Base-by-base conservation (phyloP, 1,139 yeast species). In the Torulaspora pretoriensis region DNA sequence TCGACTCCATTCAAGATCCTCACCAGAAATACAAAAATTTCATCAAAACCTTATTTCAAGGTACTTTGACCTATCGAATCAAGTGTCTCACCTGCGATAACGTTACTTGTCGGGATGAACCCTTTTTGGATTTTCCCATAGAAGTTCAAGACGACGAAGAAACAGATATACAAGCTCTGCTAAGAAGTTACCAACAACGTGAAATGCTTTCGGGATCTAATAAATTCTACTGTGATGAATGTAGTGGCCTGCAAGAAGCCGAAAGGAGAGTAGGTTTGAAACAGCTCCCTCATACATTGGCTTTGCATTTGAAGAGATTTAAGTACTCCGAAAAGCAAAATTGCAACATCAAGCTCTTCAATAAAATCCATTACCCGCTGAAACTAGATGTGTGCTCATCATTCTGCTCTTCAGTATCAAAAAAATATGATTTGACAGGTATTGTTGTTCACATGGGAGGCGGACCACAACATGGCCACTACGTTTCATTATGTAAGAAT, bases 381-480 rank as follows among this genome's bases (percentile, higher is more conserved):
- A 77, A 76, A 40, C 69, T 92, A 46, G 71, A 90, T 26, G 75
- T 90, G 31, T 81, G 83, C 61, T 87, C 88, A 57, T 85, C 94
- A 17, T 80, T 90, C 1, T 80, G 57, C 32, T 30, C 70, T 8
- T 59, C 65, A 16, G 46, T 59, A 10, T 70, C 38, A 50, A 79
- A 77, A 54, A 72, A 83, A 24, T 92, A 89, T 60, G 96, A 89
- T 56, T 69, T 92, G 42, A 83, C 81, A 51, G 89, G 94, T 0
- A 81, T 90, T 35, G 94, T 92, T 17, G 89, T 92, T 16, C 98
- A 92, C 60, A 83, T 92, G 57, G 98, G 98, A 3, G 95, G 97
- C 2, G 97, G 97, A 0, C 97, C 97, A 1, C 89, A 89, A 72
- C 97, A 90, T 67, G 98, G 98, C 0, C 98, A 92, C 64, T 92